Base-by-base conservation (phyloP, 805 yeast genomes). In the Clavispora santaluciae region DNA sequence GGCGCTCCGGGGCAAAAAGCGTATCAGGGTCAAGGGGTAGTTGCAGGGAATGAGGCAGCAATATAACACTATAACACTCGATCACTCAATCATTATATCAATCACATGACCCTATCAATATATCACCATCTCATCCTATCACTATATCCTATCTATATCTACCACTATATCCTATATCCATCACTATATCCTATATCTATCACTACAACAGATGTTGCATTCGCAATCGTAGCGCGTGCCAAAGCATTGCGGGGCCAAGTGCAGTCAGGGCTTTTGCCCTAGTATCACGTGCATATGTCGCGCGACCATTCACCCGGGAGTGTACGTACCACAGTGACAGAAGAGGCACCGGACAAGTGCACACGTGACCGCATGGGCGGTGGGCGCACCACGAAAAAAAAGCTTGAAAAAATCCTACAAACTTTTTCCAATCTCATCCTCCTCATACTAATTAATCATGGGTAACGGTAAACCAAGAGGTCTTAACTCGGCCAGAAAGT, bases 381-480 rank as follows among this genome's bases (percentile, higher is more conserved):
- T 20, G 42, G 16, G 31, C 39, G 41, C 11, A 35, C 25, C 34
- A 28, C 35, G 42, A 41, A 45, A 48, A 50, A 44, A 43, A 42
- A 18, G 23, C 39, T 29, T 16, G 36, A 26, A 35, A 45, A 33
- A 35, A 36, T 20, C 22, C 28, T 15, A 35, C 28, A 23, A 38
- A 18, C 30, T 44, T 44, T 40, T 36, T 33, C 36, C 39, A 22
- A 17, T 35, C 33, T 38, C 42, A 44, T 39, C 38, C 28, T 24
- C 37, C 51, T 46, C 22, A 21, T 33, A 33, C 36, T 31, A 20
- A 31, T 31, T n/a, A 31, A 33, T 72, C 70, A 91, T 91, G 98
- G 97, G 97, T 81, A 89, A 86, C 79, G 97, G 96, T 78, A 90
- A 90, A 81, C 99, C 99, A 84, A 88, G 99, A 87, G 99, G 99